Conservation (phyloP, 2,329 filamentous ascomycete genomes). For the Ophiocordyceps camponoti-rufipedis region DNA sequence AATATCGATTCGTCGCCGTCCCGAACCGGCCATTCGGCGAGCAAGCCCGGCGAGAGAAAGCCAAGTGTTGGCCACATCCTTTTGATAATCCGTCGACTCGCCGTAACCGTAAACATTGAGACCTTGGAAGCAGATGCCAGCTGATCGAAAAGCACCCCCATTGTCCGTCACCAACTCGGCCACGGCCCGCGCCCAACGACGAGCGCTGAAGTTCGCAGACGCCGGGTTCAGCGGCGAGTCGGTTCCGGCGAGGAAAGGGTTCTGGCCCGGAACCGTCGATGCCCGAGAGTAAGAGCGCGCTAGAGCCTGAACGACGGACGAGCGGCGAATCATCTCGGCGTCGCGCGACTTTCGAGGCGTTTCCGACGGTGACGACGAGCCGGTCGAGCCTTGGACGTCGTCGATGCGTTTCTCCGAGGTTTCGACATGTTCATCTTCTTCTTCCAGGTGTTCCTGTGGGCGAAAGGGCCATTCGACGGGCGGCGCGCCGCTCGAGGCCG, state of each 20-base stretch:
- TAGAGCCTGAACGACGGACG: conserved; percentile 34
- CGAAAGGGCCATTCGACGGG: conserved; percentile 12
- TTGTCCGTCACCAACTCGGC: conserved; percentile 31
- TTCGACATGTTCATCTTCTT: too few species aligned
- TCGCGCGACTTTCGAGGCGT: conserved; percentile 6
- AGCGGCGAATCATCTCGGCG: conserved; percentile 29
- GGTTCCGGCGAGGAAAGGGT: conserved; percentile 30
- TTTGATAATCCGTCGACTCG: conserved; percentile 51
- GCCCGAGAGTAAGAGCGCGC: conserved; percentile 35
- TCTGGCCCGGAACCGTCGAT: conserved; percentile 17
- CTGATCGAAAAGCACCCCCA: conserved; percentile 37
- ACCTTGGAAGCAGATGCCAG: conserved; percentile 48
- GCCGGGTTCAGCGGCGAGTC: conserved; percentile 35
- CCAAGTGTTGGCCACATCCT: conserved; percentile 44
- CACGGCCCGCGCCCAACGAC: conserved; percentile 42
- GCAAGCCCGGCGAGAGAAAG: conserved; percentile 26
- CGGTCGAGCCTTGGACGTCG: neutral
- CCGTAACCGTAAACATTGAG: conserved; percentile 53
- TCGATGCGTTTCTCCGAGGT: neutral
- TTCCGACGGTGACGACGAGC: conserved; percentile 10
- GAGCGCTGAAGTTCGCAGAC: conserved; percentile 32
- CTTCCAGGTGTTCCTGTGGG: conserved; percentile 7
- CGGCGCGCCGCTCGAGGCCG: conserved; percentile 21
- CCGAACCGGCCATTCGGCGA: conserved; percentile 30
- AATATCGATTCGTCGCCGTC: conserved; percentile 45